Evolutionary conservation across 805 yeast genomes (phyloP), one percentile per base, ranked within the genome.

Genomic region (Lachancea cidri): DNA sequence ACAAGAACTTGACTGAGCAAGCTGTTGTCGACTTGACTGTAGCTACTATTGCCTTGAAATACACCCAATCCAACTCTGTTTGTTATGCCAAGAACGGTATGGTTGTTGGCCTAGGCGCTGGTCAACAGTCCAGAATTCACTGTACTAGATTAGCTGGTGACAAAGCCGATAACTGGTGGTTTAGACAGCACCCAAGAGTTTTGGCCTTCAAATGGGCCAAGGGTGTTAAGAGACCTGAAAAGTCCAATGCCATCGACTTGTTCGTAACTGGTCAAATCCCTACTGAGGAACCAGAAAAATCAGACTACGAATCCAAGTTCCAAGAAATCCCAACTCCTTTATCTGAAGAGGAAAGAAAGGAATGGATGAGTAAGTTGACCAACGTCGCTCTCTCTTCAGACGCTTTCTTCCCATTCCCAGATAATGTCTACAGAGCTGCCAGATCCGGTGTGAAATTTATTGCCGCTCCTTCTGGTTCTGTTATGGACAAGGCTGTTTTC

Each of bases 331-430:
- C 99, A 53, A 74, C 69, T 54, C 96, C 96, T 40, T 74, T 93
- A 54, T 81, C 95, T 38, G 68, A 66, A 19, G 79, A 73, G 49
- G 98, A 93, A 74, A 86, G 91, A 69, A 70, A 72, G 50, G 95
- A 85, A 57, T 93, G 98, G 98, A 68, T 83, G 51, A 56, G 70
- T 47, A 79, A 88, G 71, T 76, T 88, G 65, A 77, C 72, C 45
- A 81, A 86, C 55, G 99, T 93, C 43, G 88, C 98, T 9, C 74
- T 89, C 55, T 83, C 96, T 14, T 88, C 97, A 3, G 99, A 93
- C 65, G 99, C 99, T 20, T 93, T 93, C 80, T 93, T 93, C 95
- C 99, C 99, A 70, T 93, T 93, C 93, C 93, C 98, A 52, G 99
- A 93, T 68, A 93, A 93, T 63, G 96, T 93, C 54, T 88, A 91